A percentile compares a stretch with the other conserved stretches of the same genome.
Conservation (phyloP, 2,329 filamentous ascomycete species). For the Huntiella moniliformis region DNA sequence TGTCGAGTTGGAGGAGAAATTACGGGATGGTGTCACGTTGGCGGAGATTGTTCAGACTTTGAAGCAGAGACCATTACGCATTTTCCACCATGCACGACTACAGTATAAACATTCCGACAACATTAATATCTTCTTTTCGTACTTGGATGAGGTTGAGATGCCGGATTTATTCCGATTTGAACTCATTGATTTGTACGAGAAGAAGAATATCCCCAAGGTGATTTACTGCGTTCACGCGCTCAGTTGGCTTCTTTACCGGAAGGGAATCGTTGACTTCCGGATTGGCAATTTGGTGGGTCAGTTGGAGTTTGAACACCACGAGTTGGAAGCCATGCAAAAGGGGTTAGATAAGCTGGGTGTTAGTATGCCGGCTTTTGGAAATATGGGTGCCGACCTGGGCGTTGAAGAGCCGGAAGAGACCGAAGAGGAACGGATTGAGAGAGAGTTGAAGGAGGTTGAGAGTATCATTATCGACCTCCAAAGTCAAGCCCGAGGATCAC, state of each 20-base stretch:
- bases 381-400: slow-evolving; percentile 90
- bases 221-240: slow-evolving; percentile 97
- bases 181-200: slow-evolving; percentile 93
- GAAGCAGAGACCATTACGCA: slow-evolving; percentile 47
- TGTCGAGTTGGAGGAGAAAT: slow-evolving; percentile 77
- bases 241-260: slow-evolving; percentile 90
- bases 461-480: slow-evolving; percentile 59
- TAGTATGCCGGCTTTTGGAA: slow-evolving; percentile 93
- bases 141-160: slow-evolving; percentile 75
- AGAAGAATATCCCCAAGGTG: slow-evolving; percentile 98
- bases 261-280: slow-evolving; percentile 84
- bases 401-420: slow-evolving; percentile 71
- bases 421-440: slow-evolving; percentile 71
- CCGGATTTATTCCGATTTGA: slow-evolving; percentile 95
- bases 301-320: slow-evolving; percentile 92
- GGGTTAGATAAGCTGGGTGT: slow-evolving; percentile 88
- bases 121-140: slow-evolving; percentile 88
- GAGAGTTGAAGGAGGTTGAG: slow-evolving; percentile 66
- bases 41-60: slow-evolving; percentile 87
- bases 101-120: slow-evolving; percentile 97
- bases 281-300: slow-evolving; percentile 95
- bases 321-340: slow-evolving; percentile 91
- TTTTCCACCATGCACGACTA: slow-evolving; percentile 69
- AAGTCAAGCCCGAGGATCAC: slow-evolving; percentile 64
- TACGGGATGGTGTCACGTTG: slow-evolving; percentile 82